These are phyloP conservation scores for Cyclotella choctawhatcheeana DNA, from an alignment of 108 stramenopile genomes.

Conservation along the genomic window DNA sequence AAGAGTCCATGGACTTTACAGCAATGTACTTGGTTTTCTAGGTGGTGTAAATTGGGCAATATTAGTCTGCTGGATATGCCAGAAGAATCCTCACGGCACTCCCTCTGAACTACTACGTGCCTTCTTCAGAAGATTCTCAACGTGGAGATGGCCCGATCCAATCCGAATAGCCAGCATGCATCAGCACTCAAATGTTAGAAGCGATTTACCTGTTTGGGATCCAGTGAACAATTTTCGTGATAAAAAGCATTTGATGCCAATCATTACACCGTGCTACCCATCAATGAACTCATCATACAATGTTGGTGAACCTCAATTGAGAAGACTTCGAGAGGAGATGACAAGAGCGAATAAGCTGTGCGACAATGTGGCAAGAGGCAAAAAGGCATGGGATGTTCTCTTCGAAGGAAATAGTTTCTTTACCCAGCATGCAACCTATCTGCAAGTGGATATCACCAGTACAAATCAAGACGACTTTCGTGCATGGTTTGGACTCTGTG, in stretches of 20 bases:
- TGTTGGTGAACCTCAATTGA: conserved; percentile 86
- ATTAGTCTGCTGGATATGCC: conserved; percentile 88
- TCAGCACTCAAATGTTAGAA: conserved; percentile 3
- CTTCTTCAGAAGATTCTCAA: conserved; percentile 84
- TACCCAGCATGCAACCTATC: conserved; percentile 47
- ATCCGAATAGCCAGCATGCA: conserved; percentile 43
- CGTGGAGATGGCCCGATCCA: conserved; percentile 89
- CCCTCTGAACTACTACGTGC: conserved; percentile 61
- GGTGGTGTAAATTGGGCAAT: conserved; percentile 98
- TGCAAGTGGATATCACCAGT: conserved; percentile 69
- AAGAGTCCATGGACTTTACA: conserved; percentile 87
- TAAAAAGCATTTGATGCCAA: conserved; percentile 87
- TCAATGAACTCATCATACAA: conserved; percentile 97
- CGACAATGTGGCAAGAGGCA: conserved; percentile 15
- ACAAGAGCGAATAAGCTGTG: conserved; percentile 56
- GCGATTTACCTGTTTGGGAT: conserved; percentile 76
- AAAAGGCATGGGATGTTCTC: conserved; percentile 47
- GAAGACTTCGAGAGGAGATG: conserved; percentile 83
- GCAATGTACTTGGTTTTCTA: conserved; percentile 94
- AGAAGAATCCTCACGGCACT: conserved; percentile 56
- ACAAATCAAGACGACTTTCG: conserved; percentile 57
- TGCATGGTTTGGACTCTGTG: conserved; percentile 81
- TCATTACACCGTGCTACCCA: conserved; percentile 98
- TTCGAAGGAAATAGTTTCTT: conserved; percentile 60
- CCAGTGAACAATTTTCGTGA: conserved; percentile 76